Evolutionary conservation across 2,329 filamentous ascomycete species (phyloP).

Genomic region (Helminthosporium solani): DNA sequence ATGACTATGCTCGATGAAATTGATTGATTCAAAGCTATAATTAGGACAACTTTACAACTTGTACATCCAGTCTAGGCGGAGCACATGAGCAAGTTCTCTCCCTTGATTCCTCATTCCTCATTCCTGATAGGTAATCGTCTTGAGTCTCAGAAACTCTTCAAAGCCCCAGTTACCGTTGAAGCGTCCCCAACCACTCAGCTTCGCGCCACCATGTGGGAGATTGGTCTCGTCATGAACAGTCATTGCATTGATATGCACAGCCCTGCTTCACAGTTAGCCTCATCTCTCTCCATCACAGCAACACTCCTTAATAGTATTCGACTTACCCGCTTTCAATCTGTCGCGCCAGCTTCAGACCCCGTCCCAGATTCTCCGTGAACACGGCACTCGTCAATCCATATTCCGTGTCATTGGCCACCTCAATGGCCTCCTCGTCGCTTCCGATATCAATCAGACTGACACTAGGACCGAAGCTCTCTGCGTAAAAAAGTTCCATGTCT

Average conservation of each 20-base stretch:
- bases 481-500: constrained; percentile 73
- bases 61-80: no score
- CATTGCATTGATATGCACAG: constrained; percentile 55
- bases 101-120: constrained; percentile 14
- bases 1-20: no score
- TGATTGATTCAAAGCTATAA: no score
- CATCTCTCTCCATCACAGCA: not conserved
- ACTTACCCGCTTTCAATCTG: constrained; percentile 58
- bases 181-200: constrained; percentile 52
- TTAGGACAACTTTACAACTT: no score
- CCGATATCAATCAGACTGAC: constrained; percentile 67
- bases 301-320: not conserved
- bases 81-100: no score
- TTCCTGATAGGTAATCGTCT: constrained; percentile 45
- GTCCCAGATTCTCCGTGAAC: constrained; percentile 66
- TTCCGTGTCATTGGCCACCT: constrained; percentile 76
- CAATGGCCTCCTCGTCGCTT: constrained; percentile 69
- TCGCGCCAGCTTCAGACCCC: constrained; percentile 47
- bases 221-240: constrained; percentile 52
- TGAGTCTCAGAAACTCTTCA: constrained; percentile 49
- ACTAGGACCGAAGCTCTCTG: constrained; percentile 75
- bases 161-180: constrained; percentile 50
- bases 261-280: constrained; percentile 26
- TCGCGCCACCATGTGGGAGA: constrained; percentile 53
- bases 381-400: constrained; percentile 73